These are phyloP conservation scores for Alternaria gaisen DNA, from an alignment of 2,329 filamentous ascomycete genomes.

Conservation along the genomic window DNA sequence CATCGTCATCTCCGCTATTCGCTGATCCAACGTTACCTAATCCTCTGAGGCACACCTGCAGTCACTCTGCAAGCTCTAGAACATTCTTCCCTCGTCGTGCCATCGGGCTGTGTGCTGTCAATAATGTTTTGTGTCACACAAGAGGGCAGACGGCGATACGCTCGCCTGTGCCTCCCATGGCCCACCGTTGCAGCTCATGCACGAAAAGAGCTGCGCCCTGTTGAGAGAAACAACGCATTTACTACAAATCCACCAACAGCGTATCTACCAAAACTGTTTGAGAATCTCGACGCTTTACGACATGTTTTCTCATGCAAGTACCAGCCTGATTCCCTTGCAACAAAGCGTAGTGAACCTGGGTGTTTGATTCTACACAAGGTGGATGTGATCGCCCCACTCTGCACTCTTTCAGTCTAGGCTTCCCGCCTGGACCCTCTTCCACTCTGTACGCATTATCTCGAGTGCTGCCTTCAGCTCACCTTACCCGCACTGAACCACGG, in stretches of 20 bases:
- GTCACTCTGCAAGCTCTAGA: neutral
- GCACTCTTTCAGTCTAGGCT: constrained; percentile 5
- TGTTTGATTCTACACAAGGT: neutral
- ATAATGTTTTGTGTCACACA: constrained; percentile 5
- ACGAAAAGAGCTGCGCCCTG: constrained; percentile 18
- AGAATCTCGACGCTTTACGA: neutral
- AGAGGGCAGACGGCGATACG: constrained; percentile 16
- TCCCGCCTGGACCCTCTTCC: constrained; percentile 6
- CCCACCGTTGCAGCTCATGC: constrained; percentile 15
- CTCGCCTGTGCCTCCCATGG: constrained; percentile 16
- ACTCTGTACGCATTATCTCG: constrained; percentile 3
- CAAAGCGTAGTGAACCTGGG: neutral
- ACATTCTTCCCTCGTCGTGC: neutral
- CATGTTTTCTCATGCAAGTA: neutral
- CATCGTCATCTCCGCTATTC: neutral
- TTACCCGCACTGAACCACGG: constrained; percentile 7
- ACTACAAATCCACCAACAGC: neutral
- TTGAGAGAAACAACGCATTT: constrained; percentile 1
- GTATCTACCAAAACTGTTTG: neutral
- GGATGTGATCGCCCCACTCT: constrained; percentile 7
- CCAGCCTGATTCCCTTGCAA: neutral
- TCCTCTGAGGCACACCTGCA: too few species aligned
- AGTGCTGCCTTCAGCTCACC: constrained; percentile 13
- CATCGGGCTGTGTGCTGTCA: neutral
- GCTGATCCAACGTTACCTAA: neutral